These are phyloP conservation scores for Phytophthora capsici DNA, from an alignment of 352 stramenopile species.

Conservation along the genomic window DNA sequence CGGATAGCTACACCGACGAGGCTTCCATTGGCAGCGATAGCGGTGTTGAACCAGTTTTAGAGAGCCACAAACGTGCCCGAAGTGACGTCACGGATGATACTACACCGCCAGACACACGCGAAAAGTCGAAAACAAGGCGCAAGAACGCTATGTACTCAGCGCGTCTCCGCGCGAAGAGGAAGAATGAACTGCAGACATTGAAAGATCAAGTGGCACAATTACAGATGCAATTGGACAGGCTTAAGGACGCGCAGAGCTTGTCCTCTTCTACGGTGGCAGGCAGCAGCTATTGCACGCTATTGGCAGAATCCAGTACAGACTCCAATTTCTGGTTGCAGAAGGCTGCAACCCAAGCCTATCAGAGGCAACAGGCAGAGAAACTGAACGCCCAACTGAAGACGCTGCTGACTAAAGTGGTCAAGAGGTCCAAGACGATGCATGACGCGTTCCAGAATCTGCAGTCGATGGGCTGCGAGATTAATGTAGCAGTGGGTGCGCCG, in stretches of 20 bases:
- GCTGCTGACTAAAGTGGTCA: slow-evolving; percentile 21
- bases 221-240: slow-evolving; percentile 29
- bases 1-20: slow-evolving; percentile 3
- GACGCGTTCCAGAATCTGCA: slow-evolving; percentile 23
- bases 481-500: slow-evolving; percentile 8
- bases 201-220: slow-evolving; percentile 25
- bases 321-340: slow-evolving; percentile 23
- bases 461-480: slow-evolving; percentile 18
- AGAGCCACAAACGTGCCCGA: slow-evolving; percentile 13
- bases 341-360: slow-evolving; percentile 12
- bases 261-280: background rate
- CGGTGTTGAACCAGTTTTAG: background rate
- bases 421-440: slow-evolving; percentile 17
- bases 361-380: slow-evolving; percentile 22
- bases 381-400: slow-evolving; percentile 23
- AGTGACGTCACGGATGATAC: background rate
- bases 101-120: slow-evolving; percentile 10
- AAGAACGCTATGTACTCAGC: slow-evolving; percentile 30
- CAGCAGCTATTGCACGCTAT: background rate
- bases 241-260: slow-evolving; percentile 6
- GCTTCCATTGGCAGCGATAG: slow-evolving; percentile 11
- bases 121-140: slow-evolving; percentile 18
- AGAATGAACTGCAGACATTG: slow-evolving; percentile 26
- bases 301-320: background rate
- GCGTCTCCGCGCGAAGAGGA: slow-evolving; percentile 32